Evolutionary conservation across 805 yeast species (phyloP), one percentile per base, ranked within the genome.

Genomic region (Metschnikowia reukaufii): DNA sequence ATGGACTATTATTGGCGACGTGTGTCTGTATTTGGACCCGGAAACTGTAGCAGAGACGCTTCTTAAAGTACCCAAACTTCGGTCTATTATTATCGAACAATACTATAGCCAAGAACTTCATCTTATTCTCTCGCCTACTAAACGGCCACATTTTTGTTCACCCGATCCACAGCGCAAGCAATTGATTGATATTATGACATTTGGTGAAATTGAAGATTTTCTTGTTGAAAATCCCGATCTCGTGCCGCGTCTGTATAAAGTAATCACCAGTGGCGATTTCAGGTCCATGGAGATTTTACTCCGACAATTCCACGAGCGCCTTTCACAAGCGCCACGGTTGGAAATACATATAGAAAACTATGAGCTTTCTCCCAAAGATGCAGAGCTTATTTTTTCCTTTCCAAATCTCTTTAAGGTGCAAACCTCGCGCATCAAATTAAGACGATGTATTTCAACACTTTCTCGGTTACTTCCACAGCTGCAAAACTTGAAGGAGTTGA

Each of bases 21-120:
- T 49, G 2, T 44, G 49, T 18, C 44, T 25, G 19, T 42, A 42
- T 27, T 21, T 55, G 13, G 45, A 54, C 4, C 38, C 49, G 6
- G 48, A 45, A 3, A 35, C 42, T n/a, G 42, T 55, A 16, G 33
- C 32, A 9, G 56, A 54, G 13, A 42, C 36, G 5, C 47, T 55
- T 13, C 41, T 53, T 17, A 25, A 39, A 15, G 56, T 49, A 8
- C 59, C 59, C 10, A 37, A 39, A 16, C 47, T 67, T 4, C 57
- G 70, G 36, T 40, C 44, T 3, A 40, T 62, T 19, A 54, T 70
- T 25, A 52, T 64, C 13, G 56, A 60, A 4, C 56, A 56, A 15
- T 66, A 57, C 51, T 70, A 58, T 54, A 30, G 54, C 41, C 58
- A 59, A 36, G 73, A 70, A 33, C 20, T 70, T 6, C 73, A 68